Conservation (phyloP, 768 basidiomycete genomes). For the Cystofilobasidium ferigula region DNA sequence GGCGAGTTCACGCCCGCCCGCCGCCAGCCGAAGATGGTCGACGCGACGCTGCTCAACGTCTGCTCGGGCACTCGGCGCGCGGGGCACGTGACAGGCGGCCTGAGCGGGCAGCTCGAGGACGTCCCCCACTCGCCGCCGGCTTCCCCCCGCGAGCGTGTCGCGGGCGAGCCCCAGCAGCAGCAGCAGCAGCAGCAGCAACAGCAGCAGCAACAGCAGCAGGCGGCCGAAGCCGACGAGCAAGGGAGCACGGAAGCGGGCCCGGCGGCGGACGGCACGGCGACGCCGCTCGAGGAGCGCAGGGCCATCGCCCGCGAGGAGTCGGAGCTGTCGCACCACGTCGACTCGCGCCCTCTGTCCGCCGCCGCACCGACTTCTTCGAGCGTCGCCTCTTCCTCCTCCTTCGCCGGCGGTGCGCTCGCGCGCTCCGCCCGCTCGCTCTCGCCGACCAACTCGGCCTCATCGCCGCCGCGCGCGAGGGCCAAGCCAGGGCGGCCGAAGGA, state of each 20-base stretch:
- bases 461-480: not conserved
- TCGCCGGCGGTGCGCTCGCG: not conserved
- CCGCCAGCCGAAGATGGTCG: slow-evolving; percentile 14
- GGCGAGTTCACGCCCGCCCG: slow-evolving; percentile 11
- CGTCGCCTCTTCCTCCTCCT: not conserved
- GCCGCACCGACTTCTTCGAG: not conserved
- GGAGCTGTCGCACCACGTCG: not conserved
- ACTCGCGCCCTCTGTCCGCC: not conserved
- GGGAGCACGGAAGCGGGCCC: no score
- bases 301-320: no score
- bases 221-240: no score
- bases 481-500: not conserved
- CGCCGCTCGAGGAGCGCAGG: no score
- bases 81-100: slow-evolving; percentile 26
- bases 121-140: not conserved
- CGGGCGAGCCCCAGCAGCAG: not conserved
- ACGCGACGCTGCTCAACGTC: slow-evolving; percentile 3
- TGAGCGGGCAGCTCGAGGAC: slow-evolving; percentile 17
- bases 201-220: not conserved
- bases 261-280: no score
- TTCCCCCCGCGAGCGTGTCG: not conserved
- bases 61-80: slow-evolving; percentile 27
- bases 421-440: not conserved
- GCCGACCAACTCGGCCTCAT: not conserved
- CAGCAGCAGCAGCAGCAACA: not conserved